A percentile compares a stretch with the other conserved stretches of the same genome.
These are phyloP conservation scores for Plenodomus biglobosus DNA, from an alignment of 2,329 filamentous ascomycete species.

Conservation along the genomic window DNA sequence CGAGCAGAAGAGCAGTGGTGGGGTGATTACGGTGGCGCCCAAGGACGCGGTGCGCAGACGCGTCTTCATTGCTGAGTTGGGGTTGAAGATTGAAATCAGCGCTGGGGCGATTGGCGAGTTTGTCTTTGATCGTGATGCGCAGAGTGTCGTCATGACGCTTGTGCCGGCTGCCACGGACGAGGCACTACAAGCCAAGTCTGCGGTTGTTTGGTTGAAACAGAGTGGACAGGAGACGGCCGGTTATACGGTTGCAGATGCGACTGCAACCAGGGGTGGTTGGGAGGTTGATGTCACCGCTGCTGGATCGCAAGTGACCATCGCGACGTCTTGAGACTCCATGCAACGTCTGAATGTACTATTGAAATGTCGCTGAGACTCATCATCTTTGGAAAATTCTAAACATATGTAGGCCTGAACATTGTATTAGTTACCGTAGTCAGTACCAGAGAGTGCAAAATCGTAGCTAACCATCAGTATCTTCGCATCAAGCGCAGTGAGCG, in stretches of 20 bases:
- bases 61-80: constrained; percentile 54
- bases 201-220: constrained; percentile 24
- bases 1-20: constrained; percentile 12
- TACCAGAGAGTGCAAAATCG: no score
- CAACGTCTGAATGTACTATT: no score
- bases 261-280: constrained; percentile 18
- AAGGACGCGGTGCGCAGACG: constrained; percentile 52
- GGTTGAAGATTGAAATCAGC: constrained; percentile 36
- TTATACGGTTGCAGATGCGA: constrained; percentile 14
- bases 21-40: constrained; percentile 43
- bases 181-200: constrained; percentile 16
- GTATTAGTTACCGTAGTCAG: no score
- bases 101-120: constrained; percentile 22
- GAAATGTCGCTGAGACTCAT: no score
- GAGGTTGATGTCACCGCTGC: constrained; percentile 16
- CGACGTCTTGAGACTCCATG: neutral
- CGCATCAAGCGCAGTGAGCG: no score
- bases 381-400: no score
- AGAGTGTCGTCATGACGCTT: constrained; percentile 14
- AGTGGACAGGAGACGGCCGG: constrained; percentile 2
- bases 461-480: no score
- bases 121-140: constrained; percentile 8
- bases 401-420: no score
- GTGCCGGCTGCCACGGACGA: constrained; percentile 6
- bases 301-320: constrained; percentile 13